These are phyloP conservation scores for Cryphonectria carpinicola DNA, from an alignment of 2,329 filamentous ascomycete genomes.

Conservation along the genomic window DNA sequence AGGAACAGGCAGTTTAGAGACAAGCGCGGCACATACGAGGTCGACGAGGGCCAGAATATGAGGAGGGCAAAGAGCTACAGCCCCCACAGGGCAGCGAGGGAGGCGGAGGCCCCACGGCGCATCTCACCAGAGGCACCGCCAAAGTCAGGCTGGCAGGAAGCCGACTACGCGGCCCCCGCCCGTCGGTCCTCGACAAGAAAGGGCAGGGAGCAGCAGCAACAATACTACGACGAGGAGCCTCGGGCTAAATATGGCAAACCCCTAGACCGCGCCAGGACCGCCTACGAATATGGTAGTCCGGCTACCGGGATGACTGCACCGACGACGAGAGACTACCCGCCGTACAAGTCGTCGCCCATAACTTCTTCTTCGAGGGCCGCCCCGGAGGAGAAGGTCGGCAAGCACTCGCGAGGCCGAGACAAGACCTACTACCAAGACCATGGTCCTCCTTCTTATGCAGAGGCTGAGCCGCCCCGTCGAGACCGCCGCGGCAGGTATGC, in stretches of 20 bases:
- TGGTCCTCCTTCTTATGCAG: slow-evolving; percentile 10
- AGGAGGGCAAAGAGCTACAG: slow-evolving; percentile 27
- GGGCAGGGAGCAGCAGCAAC: slow-evolving; percentile 3
- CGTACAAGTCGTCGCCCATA: slow-evolving; percentile 13
- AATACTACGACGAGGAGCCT: slow-evolving; percentile 21
- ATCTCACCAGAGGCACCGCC: slow-evolving; percentile 18
- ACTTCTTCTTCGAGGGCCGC: neutral
- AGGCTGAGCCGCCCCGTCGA: slow-evolving; percentile 20
- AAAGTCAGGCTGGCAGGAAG: slow-evolving; percentile 18
- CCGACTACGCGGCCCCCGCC: slow-evolving; percentile 9
- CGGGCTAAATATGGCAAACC: slow-evolving; percentile 6
- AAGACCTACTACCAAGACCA: slow-evolving; percentile 21
- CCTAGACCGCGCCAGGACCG: neutral
- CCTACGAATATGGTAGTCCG: slow-evolving; percentile 9
- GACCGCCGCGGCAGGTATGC: slow-evolving; percentile 10
- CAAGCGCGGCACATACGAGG: slow-evolving; percentile 22
- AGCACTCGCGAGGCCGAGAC: slow-evolving; percentile 16
- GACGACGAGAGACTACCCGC: slow-evolving; percentile 20
- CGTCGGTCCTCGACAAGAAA: slow-evolving; percentile 12
- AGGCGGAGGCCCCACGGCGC: slow-evolving; percentile 14
- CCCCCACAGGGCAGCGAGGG: slow-evolving; percentile 20
- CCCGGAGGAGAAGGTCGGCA: slow-evolving; percentile 18
- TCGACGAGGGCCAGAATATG: slow-evolving; percentile 23
- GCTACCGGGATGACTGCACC: slow-evolving; percentile 12
- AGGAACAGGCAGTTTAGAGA: slow-evolving; percentile 20